Evolutionary conservation across 352 stramenopile species (phyloP), one percentile per base, ranked within the genome.

Genomic region (Phytophthora pistaciae): DNA sequence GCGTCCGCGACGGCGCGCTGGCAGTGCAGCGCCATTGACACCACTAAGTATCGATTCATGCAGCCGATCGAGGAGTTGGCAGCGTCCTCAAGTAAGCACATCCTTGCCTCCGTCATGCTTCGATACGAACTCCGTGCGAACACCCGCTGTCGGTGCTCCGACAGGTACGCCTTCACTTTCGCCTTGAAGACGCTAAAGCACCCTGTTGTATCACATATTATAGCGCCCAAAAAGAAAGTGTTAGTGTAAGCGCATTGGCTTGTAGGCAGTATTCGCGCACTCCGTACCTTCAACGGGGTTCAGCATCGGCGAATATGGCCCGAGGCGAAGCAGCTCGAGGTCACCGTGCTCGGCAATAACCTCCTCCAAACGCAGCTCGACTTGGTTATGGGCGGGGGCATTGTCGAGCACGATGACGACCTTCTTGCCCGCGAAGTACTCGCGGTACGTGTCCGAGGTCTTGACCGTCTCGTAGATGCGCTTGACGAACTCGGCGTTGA

Each of bases 151-250:
- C 50, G 50, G 23, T 57, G 27, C 25, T 10, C 13, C 50, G 50
- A 9, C 50, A 57, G 25, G 13, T 57, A 53, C 25, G 50, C 50
- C 11, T 57, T 57, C 13, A 40, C 50, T 10, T 40, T 38, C 11
- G 50, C 50, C 27, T 57, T 57, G 50, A 57, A 57, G 11, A 57
- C 50, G 50, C 50, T 27, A 8, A 46, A 46, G 0, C 38, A 46
- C 16, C 38, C 38, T 46, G 38, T 40, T 40, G 33, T 40, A 40
- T 10, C 33, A 40, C 2, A 29, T 29, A 29, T 29, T 29, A 40
- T 40, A 13, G 4, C 9, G 33, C 6, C 33, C 33, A 40, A 14
- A 40, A 13, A 11, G 8, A 36, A 40, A 40, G 33, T 13, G 33
- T 40, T 40, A 40, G 33, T 13, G 33, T 11, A 40, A 40, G 11